Evolutionary conservation across 1,139 yeast species (phyloP).

Genomic region (Citeromyces hawaiiensis): DNA sequence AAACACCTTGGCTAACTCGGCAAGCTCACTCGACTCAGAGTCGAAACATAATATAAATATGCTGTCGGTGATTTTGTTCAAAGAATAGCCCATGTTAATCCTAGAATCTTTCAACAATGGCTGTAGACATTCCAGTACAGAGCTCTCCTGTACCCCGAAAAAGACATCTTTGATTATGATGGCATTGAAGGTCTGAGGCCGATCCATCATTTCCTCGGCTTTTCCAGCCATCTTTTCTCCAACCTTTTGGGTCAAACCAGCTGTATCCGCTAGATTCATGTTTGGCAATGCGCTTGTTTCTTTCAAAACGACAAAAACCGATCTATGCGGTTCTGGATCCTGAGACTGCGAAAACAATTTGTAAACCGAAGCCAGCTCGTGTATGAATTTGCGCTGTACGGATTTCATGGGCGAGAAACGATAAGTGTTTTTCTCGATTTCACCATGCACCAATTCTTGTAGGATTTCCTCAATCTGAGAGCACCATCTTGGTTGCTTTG

Average conservation of each 20-base stretch:
- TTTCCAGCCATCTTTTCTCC: too few relatives aligned
- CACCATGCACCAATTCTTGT: conserved; percentile 9
- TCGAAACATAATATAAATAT: conserved; percentile 29
- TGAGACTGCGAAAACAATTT: conserved; percentile 58
- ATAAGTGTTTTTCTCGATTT: conserved; percentile 20
- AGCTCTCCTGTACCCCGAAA: conserved; percentile 36
- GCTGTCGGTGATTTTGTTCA: conserved; percentile 27
- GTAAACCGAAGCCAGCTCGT: conserved; percentile 48
- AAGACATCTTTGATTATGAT: conserved; percentile 38
- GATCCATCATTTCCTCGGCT: too few relatives aligned
- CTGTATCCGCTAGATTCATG: conserved; percentile 19
- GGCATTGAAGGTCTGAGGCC: conserved; percentile 23
- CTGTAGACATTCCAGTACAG: conserved; percentile 23
- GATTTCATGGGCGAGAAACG: conserved; percentile 65
- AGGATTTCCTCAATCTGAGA: not conserved
- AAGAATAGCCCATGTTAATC: conserved; percentile 14
- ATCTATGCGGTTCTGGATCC: conserved; percentile 69
- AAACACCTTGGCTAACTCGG: conserved; percentile 20
- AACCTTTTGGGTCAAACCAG: conserved; percentile 2
- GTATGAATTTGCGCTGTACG: conserved; percentile 61
- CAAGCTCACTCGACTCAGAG: conserved; percentile 16
- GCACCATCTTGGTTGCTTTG: not conserved
- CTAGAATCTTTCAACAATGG: conserved; percentile 8
- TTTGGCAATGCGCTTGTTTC: conserved; percentile 20
- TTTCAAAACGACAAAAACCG: conserved; percentile 45